These are phyloP conservation scores for Beta macrorhiza DNA, from an alignment of 179 eudicot species.

Conservation along the genomic window DNA sequence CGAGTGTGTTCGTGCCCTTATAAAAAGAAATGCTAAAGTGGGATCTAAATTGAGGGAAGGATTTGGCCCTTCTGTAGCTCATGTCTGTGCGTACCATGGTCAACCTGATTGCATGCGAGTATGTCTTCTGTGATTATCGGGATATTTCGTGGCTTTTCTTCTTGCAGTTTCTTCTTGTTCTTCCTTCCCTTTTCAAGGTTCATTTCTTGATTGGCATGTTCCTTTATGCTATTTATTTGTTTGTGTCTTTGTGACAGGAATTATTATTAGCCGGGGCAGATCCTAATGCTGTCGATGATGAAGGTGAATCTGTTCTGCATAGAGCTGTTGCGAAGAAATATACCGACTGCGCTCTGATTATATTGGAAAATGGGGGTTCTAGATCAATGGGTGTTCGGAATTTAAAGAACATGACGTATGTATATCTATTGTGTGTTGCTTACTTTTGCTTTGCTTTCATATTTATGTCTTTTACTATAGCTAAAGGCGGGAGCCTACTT, in stretches of 20 bases:
- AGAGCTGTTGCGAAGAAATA: constrained; percentile 89
- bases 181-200: constrained; percentile 8
- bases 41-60: constrained; percentile 85
- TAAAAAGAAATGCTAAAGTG: constrained; percentile 75
- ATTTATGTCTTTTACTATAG: background rate
- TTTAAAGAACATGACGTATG: constrained; percentile 90
- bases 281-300: constrained; percentile 98
- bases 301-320: constrained; percentile 96
- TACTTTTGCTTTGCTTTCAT: background rate
- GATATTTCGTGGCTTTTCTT: constrained; percentile 7
- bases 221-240: constrained; percentile 8
- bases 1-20: constrained; percentile 91
- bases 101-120: constrained; percentile 99
- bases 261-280: constrained; percentile 90
- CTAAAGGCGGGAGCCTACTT: background rate
- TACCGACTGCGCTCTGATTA: constrained; percentile 86
- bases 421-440: constrained; percentile 22
- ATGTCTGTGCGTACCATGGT: constrained; percentile 98
- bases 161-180: background rate
- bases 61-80: constrained; percentile 93
- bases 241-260: constrained; percentile 63
- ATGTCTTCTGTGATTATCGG: constrained; percentile 32
- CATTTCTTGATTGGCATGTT: constrained; percentile 1
- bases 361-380: constrained; percentile 94
- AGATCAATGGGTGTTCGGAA: constrained; percentile 77